phyloP scores from a whole-genome alignment of 2,329 filamentous ascomycete genomes.

The Cyanodermella asteris region DNA sequence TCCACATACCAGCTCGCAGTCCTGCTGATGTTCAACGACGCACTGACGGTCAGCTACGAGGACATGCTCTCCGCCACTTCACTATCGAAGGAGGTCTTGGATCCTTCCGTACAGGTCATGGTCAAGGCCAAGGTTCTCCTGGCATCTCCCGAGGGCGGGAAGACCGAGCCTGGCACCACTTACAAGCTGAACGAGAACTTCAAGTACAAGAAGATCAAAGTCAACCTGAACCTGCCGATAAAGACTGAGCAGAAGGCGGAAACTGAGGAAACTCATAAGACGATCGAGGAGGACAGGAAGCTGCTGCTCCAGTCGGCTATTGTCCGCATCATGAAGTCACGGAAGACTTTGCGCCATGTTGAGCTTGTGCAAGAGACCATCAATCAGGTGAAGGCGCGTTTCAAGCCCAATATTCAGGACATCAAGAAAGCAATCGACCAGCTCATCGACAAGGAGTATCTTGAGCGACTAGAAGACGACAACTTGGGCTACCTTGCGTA shows the following conservation, averaged over 20 bases:
- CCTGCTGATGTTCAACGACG: conserved; percentile 81
- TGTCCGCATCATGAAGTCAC: conserved; percentile 98
- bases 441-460: conserved; percentile 93
- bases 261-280: conserved; percentile 95
- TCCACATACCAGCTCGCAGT: conserved; percentile 98
- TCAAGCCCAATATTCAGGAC: conserved; percentile 77
- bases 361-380: conserved; percentile 91
- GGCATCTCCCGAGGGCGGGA: conserved; percentile 48
- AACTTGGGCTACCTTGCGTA: conserved; percentile 87
- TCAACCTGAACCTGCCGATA: conserved; percentile 87
- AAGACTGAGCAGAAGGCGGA: conserved; percentile 94
- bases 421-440: conserved; percentile 99
- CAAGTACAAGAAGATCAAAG: conserved; percentile 94
- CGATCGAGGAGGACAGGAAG: conserved; percentile 94
- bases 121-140: conserved; percentile 81
- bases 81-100: conserved; percentile 59
- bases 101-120: conserved; percentile 67
- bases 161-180: conserved; percentile 53
- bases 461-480: conserved; percentile 85
- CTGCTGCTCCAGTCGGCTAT: conserved; percentile 90
- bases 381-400: conserved; percentile 78
- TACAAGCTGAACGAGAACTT: conserved; percentile 85
- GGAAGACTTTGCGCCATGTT: conserved; percentile 96
- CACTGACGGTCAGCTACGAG: conserved; percentile 63
- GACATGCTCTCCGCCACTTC: conserved; percentile 68